Percentiles rank a stretch among this genome's conserved stretches.
Evolutionary conservation across 441 rosid genomes (phyloP).

Genomic region (Populus hybrid): DNA sequence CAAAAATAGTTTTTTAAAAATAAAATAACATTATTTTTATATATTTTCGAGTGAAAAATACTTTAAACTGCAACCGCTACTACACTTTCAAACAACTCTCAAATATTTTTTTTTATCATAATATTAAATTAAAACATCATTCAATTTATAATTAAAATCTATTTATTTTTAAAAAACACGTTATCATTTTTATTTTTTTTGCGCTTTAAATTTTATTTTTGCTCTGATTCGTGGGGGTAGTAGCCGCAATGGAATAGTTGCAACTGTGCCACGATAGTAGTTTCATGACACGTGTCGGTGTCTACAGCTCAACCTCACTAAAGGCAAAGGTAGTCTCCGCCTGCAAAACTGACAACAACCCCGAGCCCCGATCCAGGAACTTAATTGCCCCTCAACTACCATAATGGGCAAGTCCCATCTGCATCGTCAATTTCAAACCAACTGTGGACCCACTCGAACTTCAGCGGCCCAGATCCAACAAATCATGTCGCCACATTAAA

Average conservation of each 20-base stretch:
- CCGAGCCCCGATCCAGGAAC: not conserved
- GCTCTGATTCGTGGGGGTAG: not conserved
- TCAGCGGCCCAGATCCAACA: not conserved
- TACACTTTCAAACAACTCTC: too few relatives aligned
- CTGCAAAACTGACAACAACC: not conserved
- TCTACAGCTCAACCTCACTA: constrained; percentile 4
- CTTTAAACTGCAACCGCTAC: too few relatives aligned
- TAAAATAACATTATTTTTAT: too few relatives aligned
- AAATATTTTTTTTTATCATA: too few relatives aligned
- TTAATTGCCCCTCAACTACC: constrained; percentile 28
- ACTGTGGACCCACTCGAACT: not conserved
- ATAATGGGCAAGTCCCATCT: not conserved
- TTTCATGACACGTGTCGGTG: not conserved
- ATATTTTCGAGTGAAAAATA: too few relatives aligned
- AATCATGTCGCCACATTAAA: not conserved
- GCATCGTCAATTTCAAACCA: not conserved
- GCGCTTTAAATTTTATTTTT: not conserved
- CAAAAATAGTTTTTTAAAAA: too few relatives aligned
- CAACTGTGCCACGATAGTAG: not conserved
- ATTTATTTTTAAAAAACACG: not conserved
- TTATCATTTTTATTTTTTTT: too few relatives aligned
- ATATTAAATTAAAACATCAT: not conserved
- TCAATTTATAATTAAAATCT: too few relatives aligned
- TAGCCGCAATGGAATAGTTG: not conserved
- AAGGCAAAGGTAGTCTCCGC: not conserved